These are phyloP conservation scores for Linnemannia elongata DNA, from an alignment of 192 early-diverging fungal species.

Conservation along the genomic window DNA sequence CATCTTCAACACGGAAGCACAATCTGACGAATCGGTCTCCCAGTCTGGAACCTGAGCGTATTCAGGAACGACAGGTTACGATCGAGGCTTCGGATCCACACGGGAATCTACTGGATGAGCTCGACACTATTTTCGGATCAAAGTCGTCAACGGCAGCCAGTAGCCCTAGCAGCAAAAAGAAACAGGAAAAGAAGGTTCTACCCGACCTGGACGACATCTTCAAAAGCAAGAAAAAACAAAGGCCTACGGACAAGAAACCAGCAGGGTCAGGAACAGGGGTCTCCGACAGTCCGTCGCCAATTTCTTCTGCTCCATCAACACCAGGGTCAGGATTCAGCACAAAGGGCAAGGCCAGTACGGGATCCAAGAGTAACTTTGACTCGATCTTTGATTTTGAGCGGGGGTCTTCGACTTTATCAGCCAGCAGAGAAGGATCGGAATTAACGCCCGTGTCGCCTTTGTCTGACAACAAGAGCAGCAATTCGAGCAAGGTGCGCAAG, in stretches of 20 bases:
- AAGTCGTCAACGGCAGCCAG: not conserved
- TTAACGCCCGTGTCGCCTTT: not conserved
- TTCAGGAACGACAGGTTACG: not conserved
- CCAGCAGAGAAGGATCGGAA: not conserved
- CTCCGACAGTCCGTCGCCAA: not conserved
- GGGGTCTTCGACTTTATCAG: not conserved
- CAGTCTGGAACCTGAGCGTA: not conserved
- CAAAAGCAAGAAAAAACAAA: conserved; percentile 13
- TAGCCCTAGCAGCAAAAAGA: not conserved
- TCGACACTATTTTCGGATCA: conserved; percentile 18
- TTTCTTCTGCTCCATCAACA: not conserved
- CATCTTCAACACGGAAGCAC: not conserved
- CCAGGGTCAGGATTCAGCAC: not conserved
- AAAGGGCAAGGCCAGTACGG: conserved; percentile 7
- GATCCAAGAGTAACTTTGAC: conserved; percentile 38
- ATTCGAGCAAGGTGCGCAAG: conserved; percentile 12
- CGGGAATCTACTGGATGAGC: not conserved
- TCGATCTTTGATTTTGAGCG: conserved; percentile 22
- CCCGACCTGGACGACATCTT: conserved; percentile 31
- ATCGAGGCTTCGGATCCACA: not conserved
- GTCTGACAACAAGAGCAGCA: not conserved
- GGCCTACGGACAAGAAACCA: conserved; percentile 18
- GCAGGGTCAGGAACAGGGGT: not conserved
- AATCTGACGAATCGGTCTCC: not conserved
- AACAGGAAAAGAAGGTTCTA: not conserved